phyloP scores from a whole-genome alignment of 257 asterid species.

The Lavandula angustifolia region DNA sequence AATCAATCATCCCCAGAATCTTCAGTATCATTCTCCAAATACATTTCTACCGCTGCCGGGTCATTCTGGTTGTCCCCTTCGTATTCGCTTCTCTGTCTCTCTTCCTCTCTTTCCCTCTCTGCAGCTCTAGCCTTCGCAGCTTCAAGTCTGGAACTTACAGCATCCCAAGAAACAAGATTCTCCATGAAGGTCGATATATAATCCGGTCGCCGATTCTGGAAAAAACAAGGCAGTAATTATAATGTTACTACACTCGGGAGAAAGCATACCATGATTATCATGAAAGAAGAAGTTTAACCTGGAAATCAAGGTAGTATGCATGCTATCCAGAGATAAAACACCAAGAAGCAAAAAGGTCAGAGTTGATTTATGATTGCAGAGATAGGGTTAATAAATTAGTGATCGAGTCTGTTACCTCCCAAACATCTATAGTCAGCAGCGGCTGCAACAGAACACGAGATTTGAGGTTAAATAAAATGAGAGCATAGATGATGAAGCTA shows the following conservation, averaged over 20 bases:
- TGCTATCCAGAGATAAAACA: slow-evolving; percentile 52
- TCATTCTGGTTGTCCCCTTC: slow-evolving; percentile 35
- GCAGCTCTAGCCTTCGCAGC: slow-evolving; percentile 64
- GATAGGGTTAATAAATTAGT: not conserved
- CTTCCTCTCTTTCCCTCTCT: slow-evolving; percentile 62
- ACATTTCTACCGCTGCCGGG: slow-evolving; percentile 46
- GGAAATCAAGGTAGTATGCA: slow-evolving; percentile 88
- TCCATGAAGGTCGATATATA: slow-evolving; percentile 77
- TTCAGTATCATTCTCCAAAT: slow-evolving; percentile 44
- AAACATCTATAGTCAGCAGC: slow-evolving; percentile 85
- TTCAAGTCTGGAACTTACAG: slow-evolving; percentile 83
- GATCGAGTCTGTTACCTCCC: slow-evolving; percentile 72
- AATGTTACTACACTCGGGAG: not conserved
- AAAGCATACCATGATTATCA: not conserved
- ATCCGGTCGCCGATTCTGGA: slow-evolving; percentile 79
- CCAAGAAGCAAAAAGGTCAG: not conserved
- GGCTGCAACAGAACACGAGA: slow-evolving; percentile 60
- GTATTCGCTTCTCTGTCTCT: slow-evolving; percentile 37
- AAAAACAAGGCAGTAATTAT: slow-evolving; percentile 11
- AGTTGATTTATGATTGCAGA: not conserved
- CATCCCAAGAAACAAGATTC: slow-evolving; percentile 95
- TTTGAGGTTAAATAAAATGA: slow-evolving; percentile 17
- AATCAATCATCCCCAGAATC: slow-evolving; percentile 49
- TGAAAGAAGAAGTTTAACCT: slow-evolving; percentile 49
- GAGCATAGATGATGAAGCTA: not conserved